A percentile compares a stretch with the other conserved stretches of the same genome.
Evolutionary conservation across 495 filamentous ascomycete species (phyloP).

Genomic region (Podospora pseudopauciseta): DNA sequence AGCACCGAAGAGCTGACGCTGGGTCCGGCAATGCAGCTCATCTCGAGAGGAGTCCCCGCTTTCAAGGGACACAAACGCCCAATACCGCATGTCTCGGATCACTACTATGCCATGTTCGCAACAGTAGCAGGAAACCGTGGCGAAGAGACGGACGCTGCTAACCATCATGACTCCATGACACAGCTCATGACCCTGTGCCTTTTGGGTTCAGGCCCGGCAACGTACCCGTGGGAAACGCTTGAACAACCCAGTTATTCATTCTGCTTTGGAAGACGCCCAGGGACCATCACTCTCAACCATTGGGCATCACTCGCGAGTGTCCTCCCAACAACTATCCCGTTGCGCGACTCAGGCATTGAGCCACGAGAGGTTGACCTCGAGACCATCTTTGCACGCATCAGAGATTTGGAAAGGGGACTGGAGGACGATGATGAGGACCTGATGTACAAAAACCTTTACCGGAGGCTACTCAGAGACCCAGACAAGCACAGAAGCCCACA

Average conservation of each 20-base stretch:
- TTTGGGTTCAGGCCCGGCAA: slow-evolving; percentile 33
- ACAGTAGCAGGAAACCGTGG: slow-evolving; percentile 45
- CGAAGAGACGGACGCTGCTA: slow-evolving; percentile 43
- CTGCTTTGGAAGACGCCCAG: slow-evolving; percentile 54
- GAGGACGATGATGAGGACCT: slow-evolving; percentile 54
- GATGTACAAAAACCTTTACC: slow-evolving; percentile 54
- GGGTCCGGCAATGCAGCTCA: slow-evolving; percentile 46
- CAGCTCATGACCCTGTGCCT: slow-evolving; percentile 48
- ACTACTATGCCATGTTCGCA: slow-evolving; percentile 49
- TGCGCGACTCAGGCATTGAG: slow-evolving; percentile 48
- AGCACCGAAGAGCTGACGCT: slow-evolving; percentile 42
- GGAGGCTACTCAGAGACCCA: slow-evolving; percentile 48
- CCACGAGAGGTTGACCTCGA: slow-evolving; percentile 53
- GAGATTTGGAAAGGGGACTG: slow-evolving; percentile 52
- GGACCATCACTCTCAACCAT: slow-evolving; percentile 59
- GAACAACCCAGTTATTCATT: slow-evolving; percentile 63
- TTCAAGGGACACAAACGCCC: slow-evolving; percentile 45
- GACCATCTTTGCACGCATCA: slow-evolving; percentile 52
- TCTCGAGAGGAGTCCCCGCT: slow-evolving; percentile 44
- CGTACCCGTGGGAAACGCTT: slow-evolving; percentile 59
- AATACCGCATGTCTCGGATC: slow-evolving; percentile 46
- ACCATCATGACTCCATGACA: slow-evolving; percentile 47
- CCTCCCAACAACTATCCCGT: slow-evolving; percentile 43
- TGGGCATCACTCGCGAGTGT: slow-evolving; percentile 52
- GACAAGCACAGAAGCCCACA: slow-evolving; percentile 49